Evolutionary conservation across 257 asterid genomes (phyloP).

Genomic region (Ligustrum vulgare): DNA sequence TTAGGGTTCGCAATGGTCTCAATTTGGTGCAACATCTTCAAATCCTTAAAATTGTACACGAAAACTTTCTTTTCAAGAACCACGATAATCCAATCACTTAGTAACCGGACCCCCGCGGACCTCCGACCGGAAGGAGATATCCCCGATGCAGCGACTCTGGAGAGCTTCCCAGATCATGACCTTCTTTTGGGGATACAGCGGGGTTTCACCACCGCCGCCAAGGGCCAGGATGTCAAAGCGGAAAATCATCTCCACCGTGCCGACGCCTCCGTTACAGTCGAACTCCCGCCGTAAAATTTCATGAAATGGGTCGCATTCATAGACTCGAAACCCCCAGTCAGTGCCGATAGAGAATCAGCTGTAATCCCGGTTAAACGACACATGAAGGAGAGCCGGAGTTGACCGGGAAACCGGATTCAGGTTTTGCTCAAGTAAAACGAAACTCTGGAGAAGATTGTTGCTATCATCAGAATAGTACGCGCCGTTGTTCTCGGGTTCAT

Average conservation of each 20-base stretch:
- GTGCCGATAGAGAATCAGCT: neutral
- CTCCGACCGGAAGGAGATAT: slow-evolving; percentile 45
- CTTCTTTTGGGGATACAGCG: slow-evolving; percentile 38
- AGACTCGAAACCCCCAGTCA: neutral
- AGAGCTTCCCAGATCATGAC: slow-evolving; percentile 54
- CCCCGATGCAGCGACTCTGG: slow-evolving; percentile 42
- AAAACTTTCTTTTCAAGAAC: slow-evolving; percentile 75
- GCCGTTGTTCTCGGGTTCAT: neutral
- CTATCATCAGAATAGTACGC: neutral
- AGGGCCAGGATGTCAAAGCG: slow-evolving; percentile 38
- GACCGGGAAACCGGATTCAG: neutral
- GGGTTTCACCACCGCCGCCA: slow-evolving; percentile 43
- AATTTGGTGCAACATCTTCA: slow-evolving; percentile 81
- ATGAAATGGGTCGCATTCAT: neutral
- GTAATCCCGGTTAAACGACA: neutral
- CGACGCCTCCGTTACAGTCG: neutral
- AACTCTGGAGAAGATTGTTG: neutral
- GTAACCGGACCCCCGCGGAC: slow-evolving; percentile 26
- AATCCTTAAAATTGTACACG: slow-evolving; percentile 77
- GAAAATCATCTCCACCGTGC: slow-evolving; percentile 41
- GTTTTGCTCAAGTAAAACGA: neutral
- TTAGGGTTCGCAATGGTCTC: slow-evolving; percentile 79
- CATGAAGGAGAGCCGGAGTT: neutral
- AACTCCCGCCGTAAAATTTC: neutral
- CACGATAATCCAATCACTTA: slow-evolving; percentile 68